These are phyloP conservation scores for Daldinia sp. DNA, from an alignment of 2,329 filamentous ascomycete genomes.

Conservation along the genomic window DNA sequence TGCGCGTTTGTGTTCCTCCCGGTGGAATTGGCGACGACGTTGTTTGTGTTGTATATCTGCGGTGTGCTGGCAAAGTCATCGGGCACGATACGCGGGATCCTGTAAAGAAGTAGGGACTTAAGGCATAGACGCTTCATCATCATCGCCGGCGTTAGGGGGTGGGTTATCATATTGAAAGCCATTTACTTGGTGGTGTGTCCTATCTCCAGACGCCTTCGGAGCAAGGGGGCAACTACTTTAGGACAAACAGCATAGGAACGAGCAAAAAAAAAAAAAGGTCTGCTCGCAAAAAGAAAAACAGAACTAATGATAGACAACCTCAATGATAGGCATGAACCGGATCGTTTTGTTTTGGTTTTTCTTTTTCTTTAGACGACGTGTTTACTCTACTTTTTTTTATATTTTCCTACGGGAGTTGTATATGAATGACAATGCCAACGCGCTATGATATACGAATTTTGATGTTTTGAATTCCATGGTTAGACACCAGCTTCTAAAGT, in stretches of 20 bases:
- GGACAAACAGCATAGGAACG: constrained; percentile 29
- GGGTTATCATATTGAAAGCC: constrained; percentile 29
- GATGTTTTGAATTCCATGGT: constrained; percentile 2
- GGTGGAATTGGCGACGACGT: constrained; percentile 47
- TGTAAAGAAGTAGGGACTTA: constrained; percentile 45
- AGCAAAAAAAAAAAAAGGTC: constrained; percentile 23
- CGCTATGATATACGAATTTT: not conserved
- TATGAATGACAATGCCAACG: constrained; percentile 9
- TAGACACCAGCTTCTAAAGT: not conserved
- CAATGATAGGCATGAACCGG: constrained; percentile 38
- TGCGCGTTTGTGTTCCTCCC: constrained; percentile 51
- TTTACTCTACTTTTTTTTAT: not conserved
- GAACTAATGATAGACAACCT: constrained; percentile 38
- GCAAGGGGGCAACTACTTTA: constrained; percentile 16
- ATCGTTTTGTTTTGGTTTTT: constrained; percentile 10
- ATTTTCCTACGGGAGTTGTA: constrained; percentile 2
- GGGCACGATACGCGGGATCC: constrained; percentile 46
- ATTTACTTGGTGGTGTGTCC: constrained; percentile 30
- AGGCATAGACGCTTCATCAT: constrained; percentile 49
- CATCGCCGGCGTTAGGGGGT: constrained; percentile 47
- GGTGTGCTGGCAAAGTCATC: constrained; percentile 48
- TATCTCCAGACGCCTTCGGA: constrained; percentile 12
- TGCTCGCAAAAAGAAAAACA: constrained; percentile 27
- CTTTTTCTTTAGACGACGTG: not conserved
- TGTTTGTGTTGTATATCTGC: constrained; percentile 52